Conservation (phyloP, 371 early-diverging fungal genomes). For the Syncephalastrum racemosum region DNA sequence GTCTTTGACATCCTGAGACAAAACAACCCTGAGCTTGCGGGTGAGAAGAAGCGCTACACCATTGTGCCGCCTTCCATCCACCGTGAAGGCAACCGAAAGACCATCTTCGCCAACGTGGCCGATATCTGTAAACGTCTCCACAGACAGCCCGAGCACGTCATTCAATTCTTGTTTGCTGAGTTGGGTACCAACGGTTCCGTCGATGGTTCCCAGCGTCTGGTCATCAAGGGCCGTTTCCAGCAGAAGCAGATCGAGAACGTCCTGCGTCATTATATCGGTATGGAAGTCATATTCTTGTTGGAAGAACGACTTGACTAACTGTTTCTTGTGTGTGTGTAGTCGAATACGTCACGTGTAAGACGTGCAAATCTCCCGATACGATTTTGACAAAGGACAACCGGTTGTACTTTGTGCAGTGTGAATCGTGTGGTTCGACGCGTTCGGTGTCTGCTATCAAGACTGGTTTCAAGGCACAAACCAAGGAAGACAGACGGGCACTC, state of each 20-base stretch:
- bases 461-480: conserved; percentile 95
- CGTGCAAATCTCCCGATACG: conserved; percentile 98
- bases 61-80: conserved; percentile 92
- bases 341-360: conserved; percentile 99
- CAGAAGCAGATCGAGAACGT: conserved; percentile 99
- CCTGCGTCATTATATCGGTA: conserved; percentile 95
- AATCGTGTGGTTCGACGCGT: conserved; percentile 95
- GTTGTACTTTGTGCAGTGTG: conserved; percentile 98
- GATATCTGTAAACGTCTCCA: conserved; percentile 95
- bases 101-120: conserved; percentile 92
- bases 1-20: conserved; percentile 90
- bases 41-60: conserved; percentile 91
- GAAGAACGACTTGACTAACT: not conserved
- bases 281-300: not conserved
- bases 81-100: conserved; percentile 96
- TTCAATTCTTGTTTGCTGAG: conserved; percentile 98
- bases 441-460: conserved; percentile 98
- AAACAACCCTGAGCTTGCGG: conserved; percentile 94
- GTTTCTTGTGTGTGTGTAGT: conserved; percentile 38
- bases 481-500: conserved; percentile 62
- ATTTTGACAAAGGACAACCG: conserved; percentile 97
- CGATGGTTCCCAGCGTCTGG: conserved; percentile 90
- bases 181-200: conserved; percentile 98
- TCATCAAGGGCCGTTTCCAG: conserved; percentile 99
- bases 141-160: conserved; percentile 96